These are phyloP conservation scores for Botrytis fabae DNA, from an alignment of 2,329 filamentous ascomycete genomes.

Conservation along the genomic window DNA sequence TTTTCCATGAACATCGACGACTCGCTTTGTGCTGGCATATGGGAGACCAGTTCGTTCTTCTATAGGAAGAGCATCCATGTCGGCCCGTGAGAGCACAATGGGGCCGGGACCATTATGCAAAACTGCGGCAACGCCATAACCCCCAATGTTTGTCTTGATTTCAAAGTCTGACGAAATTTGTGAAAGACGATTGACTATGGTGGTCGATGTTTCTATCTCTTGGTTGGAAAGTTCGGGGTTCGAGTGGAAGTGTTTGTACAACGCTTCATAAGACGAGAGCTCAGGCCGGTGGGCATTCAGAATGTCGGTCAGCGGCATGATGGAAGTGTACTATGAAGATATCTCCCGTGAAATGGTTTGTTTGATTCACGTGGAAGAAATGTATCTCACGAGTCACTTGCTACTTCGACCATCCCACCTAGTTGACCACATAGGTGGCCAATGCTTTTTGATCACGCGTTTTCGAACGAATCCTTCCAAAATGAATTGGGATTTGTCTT, in stretches of 20 bases:
- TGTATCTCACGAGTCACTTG: neutral
- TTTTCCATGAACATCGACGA: slow-evolving; percentile 44
- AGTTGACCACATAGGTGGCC: neutral
- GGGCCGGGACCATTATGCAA: slow-evolving; percentile 55
- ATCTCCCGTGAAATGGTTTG: neutral
- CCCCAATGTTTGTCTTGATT: slow-evolving; percentile 54
- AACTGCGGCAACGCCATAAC: slow-evolving; percentile 57
- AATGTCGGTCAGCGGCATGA: neutral
- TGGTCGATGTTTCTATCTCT: slow-evolving; percentile 15
- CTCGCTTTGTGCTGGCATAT: slow-evolving; percentile 52
- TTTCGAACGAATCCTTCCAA: neutral
- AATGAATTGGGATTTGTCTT: neutral
- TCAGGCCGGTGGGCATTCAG: neutral
- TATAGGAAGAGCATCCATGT: slow-evolving; percentile 62
- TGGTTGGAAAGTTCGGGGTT: slow-evolving; percentile 22
- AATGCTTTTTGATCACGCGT: slow-evolving; percentile 7
- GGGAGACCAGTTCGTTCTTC: slow-evolving; percentile 54
- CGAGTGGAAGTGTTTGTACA: slow-evolving; percentile 19
- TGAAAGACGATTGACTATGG: neutral
- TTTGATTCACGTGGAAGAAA: neutral
- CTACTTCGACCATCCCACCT: neutral
- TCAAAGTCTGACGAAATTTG: slow-evolving; percentile 41
- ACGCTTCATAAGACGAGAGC: slow-evolving; percentile 11
- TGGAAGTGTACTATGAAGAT: neutral
- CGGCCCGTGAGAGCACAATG: slow-evolving; percentile 58